phyloP scores from a whole-genome alignment of 345 rosid genomes.

The Euclidium syriacum region DNA sequence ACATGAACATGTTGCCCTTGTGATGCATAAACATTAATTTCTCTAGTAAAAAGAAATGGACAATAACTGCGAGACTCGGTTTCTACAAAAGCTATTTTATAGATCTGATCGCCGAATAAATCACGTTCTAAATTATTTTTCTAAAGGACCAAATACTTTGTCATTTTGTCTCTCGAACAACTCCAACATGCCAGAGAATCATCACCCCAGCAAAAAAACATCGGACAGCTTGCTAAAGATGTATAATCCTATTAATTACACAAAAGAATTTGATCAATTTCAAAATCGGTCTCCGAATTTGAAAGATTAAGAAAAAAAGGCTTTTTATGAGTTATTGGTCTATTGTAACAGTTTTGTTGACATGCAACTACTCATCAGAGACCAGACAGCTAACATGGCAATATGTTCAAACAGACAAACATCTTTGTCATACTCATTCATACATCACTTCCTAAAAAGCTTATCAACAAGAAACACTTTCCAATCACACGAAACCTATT shows the following conservation, averaged over 20 bases:
- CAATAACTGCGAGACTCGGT: too few relatives aligned
- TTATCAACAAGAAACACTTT: slow-evolving; percentile 15
- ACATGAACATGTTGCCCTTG: too few relatives aligned
- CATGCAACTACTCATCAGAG: slow-evolving; percentile 8
- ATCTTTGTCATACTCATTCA: slow-evolving; percentile 24
- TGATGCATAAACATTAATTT: too few relatives aligned
- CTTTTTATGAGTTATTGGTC: background rate
- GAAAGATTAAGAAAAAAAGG: background rate
- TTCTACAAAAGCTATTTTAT: too few relatives aligned
- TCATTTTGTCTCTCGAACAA: too few relatives aligned
- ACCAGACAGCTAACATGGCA: slow-evolving; percentile 26
- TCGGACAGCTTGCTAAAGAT: background rate
- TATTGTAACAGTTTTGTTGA: slow-evolving; percentile 1
- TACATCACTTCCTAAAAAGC: slow-evolving; percentile 28
- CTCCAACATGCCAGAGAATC: too few relatives aligned
- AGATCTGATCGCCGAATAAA: too few relatives aligned
- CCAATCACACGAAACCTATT: slow-evolving; percentile 11
- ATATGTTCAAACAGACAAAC: slow-evolving; percentile 15
- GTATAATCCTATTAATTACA: background rate
- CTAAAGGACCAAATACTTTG: too few relatives aligned
- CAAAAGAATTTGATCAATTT: background rate
- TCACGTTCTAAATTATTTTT: too few relatives aligned
- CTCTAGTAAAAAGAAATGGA: too few relatives aligned
- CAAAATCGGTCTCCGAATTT: background rate
- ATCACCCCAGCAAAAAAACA: too few relatives aligned